Conservation (phyloP, 352 stramenopile genomes). For the Phytophthora fragariae region DNA sequence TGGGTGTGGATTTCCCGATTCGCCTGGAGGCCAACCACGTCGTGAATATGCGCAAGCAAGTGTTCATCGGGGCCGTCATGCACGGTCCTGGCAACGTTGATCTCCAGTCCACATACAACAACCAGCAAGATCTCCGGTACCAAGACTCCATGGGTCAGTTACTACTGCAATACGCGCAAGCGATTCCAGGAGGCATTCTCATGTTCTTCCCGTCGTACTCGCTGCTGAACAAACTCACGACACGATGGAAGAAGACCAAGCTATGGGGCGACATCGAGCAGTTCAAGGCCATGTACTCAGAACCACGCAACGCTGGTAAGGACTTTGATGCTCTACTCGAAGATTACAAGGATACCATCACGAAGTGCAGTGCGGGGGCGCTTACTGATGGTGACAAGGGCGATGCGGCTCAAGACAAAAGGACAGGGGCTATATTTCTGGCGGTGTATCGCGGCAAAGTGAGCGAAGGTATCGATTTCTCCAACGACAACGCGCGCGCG, state of each 20-base stretch:
- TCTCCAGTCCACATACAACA: constrained; percentile 80
- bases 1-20: constrained; percentile 84
- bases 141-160: constrained; percentile 86
- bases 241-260: constrained; percentile 75
- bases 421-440: constrained; percentile 95
- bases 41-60: constrained; percentile 88
- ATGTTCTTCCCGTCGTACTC: constrained; percentile 91
- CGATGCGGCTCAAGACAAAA: constrained; percentile 3
- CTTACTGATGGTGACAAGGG: background rate
- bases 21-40: constrained; percentile 88
- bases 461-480: constrained; percentile 99
- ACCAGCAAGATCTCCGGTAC: constrained; percentile 83
- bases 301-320: constrained; percentile 79
- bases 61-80: constrained; percentile 82
- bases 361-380: background rate
- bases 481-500: constrained; percentile 95
- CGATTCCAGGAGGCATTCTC: constrained; percentile 80
- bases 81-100: constrained; percentile 71
- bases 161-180: constrained; percentile 69
- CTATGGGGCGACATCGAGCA: constrained; percentile 68
- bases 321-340: constrained; percentile 84
- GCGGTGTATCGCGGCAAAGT: constrained; percentile 99
- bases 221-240: constrained; percentile 75
- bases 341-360: constrained; percentile 66
- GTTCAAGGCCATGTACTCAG: constrained; percentile 68